Conservation (phyloP, 257 asterid genomes). For the Solanum neorickii region DNA sequence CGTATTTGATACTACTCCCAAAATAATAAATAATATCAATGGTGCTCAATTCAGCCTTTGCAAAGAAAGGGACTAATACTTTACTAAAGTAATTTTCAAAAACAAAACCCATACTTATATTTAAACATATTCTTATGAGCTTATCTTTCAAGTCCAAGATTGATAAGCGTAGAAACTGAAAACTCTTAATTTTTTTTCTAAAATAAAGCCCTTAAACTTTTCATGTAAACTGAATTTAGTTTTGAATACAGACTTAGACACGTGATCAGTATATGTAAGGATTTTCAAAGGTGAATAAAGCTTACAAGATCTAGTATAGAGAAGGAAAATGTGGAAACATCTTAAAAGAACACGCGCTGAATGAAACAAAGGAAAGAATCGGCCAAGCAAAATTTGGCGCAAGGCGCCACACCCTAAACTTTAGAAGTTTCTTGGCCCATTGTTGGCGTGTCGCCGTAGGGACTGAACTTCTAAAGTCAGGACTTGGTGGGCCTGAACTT, state of each 20-base stretch:
- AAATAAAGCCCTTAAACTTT: background rate
- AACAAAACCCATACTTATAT: background rate
- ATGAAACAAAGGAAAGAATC: background rate
- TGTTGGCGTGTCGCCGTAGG: rapidly evolving
- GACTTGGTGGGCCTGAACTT: too few species aligned
- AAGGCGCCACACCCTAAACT: too few species aligned
- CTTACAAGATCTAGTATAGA: background rate
- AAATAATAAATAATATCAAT: too few species aligned
- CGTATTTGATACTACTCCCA: background rate
- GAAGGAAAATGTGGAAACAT: background rate
- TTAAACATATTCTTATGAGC: background rate
- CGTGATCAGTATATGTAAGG: background rate
- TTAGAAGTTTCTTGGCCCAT: background rate
- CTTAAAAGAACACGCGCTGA: background rate
- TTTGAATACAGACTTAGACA: background rate
- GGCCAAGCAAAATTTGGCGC: background rate
- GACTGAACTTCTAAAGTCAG: background rate
- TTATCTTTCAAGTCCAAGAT: background rate
- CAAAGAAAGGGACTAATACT: background rate
- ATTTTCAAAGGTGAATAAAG: background rate
- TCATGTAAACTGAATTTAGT: background rate
- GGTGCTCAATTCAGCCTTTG: background rate
- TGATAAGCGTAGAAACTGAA: background rate
- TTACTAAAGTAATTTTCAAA: background rate
- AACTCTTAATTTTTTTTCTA: background rate